Conservation (phyloP, 2,329 filamentous ascomycete genomes). For the Talaromyces sp. region DNA sequence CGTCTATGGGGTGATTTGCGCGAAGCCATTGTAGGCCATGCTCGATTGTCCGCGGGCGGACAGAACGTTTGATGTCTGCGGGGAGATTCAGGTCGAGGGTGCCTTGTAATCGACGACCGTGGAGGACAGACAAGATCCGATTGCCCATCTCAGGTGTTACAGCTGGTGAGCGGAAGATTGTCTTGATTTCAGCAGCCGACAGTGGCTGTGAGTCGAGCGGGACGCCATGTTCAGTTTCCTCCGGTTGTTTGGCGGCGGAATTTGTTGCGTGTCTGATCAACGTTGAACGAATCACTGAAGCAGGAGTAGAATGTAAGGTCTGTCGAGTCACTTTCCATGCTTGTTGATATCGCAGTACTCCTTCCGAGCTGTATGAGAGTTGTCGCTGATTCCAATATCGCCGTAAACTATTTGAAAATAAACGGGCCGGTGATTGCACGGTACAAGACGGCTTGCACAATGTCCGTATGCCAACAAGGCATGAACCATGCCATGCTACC, state of each 20-base stretch:
- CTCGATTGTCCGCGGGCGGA: constrained; percentile 34
- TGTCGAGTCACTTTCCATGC: not conserved
- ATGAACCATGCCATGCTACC: constrained; percentile 42
- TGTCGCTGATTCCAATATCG: constrained; percentile 5
- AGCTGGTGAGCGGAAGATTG: constrained; percentile 34
- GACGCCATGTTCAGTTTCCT: constrained; percentile 26
- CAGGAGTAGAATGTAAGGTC: not conserved
- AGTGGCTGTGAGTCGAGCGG: constrained; percentile 30
- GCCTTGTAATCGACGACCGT: constrained; percentile 43
- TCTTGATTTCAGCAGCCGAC: constrained; percentile 32
- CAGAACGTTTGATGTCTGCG: constrained; percentile 33
- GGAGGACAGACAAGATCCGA: constrained; percentile 39
- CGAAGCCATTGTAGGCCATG: constrained; percentile 43
- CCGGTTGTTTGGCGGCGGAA: not conserved
- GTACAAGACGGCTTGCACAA: constrained; percentile 22
- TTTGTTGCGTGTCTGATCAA: constrained; percentile 15
- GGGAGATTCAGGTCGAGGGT: constrained; percentile 46
- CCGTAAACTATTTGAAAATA: constrained; percentile 17
- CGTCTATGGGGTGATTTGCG: constrained; percentile 42
- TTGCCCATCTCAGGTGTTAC: constrained; percentile 35
- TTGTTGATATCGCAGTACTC: not conserved
- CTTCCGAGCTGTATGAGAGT: constrained; percentile 11
- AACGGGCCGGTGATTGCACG: not conserved
- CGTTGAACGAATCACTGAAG: not conserved
- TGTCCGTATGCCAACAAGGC: constrained; percentile 32